These are phyloP conservation scores for Boletellus emodensis DNA, from an alignment of 768 basidiomycete genomes.

Conservation along the genomic window DNA sequence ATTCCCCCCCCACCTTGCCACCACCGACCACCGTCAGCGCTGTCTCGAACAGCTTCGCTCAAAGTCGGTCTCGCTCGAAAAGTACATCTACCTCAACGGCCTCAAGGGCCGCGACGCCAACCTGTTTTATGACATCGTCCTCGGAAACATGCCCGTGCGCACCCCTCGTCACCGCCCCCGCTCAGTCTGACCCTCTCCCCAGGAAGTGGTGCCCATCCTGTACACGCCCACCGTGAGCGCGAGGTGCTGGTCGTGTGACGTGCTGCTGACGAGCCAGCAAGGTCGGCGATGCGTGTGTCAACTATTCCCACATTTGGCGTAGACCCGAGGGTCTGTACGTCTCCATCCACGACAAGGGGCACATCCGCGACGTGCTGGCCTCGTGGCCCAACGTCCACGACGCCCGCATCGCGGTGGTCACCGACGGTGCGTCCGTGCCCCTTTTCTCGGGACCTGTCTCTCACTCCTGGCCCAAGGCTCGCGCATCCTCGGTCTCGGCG, in stretches of 20 bases:
- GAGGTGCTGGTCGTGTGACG: constrained; percentile 7
- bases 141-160: constrained; percentile 56
- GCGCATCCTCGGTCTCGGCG: constrained; percentile 67
- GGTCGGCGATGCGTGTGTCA: constrained; percentile 70
- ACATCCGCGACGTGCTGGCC: constrained; percentile 52
- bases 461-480: constrained; percentile 38
- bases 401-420: constrained; percentile 70
- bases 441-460: neutral
- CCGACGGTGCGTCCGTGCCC: constrained; percentile 48
- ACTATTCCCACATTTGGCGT: constrained; percentile 68
- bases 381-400: constrained; percentile 45
- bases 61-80: constrained; percentile 54
- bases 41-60: constrained; percentile 56
- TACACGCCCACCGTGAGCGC: constrained; percentile 67
- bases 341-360: constrained; percentile 63
- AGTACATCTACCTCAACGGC: constrained; percentile 66
- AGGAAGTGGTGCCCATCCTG: constrained; percentile 62
- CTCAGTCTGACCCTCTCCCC: neutral
- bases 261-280: constrained; percentile 12
- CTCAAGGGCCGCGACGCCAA: constrained; percentile 60
- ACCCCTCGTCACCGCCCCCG: neutral
- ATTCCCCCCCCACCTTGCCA: constrained; percentile 47
- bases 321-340: constrained; percentile 59
- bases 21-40: constrained; percentile 51
- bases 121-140: constrained; percentile 62